Percentiles rank a stretch among this genome's conserved stretches.
These are phyloP conservation scores for Xylaria polymorpha DNA, from an alignment of 2,329 filamentous ascomycete genomes.

Conservation along the genomic window DNA sequence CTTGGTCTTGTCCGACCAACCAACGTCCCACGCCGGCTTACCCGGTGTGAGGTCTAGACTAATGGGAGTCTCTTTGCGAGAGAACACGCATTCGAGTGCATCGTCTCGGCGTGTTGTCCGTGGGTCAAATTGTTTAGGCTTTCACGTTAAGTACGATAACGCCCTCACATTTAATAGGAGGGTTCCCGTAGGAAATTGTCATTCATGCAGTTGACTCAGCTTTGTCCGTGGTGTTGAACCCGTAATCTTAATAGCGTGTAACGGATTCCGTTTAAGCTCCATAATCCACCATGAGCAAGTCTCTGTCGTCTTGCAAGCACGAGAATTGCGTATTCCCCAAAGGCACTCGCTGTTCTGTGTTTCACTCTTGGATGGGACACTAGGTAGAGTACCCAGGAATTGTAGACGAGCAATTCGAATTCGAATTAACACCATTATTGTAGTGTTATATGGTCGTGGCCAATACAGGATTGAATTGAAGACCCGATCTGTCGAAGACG, in stretches of 20 bases:
- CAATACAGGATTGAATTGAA: not conserved
- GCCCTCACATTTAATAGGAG: not conserved
- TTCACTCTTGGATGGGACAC: not conserved
- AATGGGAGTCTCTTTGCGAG: slow-evolving; percentile 7
- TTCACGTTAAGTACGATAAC: not conserved
- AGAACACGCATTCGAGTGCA: not conserved
- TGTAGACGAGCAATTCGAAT: not conserved
- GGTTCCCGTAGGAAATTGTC: slow-evolving; percentile 11
- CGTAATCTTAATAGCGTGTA: slow-evolving; percentile 8
- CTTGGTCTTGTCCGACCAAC: slow-evolving; percentile 18
- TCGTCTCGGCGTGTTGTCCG: not conserved
- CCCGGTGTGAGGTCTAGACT: slow-evolving; percentile 12
- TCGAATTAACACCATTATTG: not conserved
- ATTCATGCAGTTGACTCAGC: slow-evolving; percentile 4
- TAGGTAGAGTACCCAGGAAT: not conserved
- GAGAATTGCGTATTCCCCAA: too few relatives aligned
- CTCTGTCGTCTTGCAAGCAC: not conserved
- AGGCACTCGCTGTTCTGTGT: not conserved
- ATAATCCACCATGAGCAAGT: not conserved
- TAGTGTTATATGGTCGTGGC: not conserved
- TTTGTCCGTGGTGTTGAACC: not conserved
- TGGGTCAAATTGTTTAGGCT: not conserved
- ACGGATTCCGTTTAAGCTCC: not conserved
- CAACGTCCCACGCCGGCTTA: slow-evolving; percentile 22
- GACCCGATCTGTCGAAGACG: not conserved